phyloP scores from a whole-genome alignment of 177 flowering plant species.

The Telopea speciosissima region DNA sequence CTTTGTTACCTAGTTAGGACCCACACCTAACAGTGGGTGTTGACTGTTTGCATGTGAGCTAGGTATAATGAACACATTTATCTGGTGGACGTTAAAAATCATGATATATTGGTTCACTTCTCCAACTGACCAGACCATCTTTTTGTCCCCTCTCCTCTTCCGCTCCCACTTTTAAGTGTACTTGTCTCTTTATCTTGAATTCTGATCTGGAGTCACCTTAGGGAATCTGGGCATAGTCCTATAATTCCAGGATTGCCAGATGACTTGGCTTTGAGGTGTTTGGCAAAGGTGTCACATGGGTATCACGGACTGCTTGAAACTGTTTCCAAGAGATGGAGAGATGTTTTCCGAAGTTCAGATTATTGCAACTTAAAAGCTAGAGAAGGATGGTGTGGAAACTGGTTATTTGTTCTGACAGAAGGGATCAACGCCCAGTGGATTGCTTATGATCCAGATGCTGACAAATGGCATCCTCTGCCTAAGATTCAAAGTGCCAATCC shows the following conservation, averaged over 20 bases:
- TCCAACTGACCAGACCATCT: not conserved
- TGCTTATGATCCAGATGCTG: conserved; percentile 44
- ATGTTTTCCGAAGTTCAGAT: conserved; percentile 25
- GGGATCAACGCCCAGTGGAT: conserved; percentile 26
- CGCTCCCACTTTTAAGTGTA: too few species aligned
- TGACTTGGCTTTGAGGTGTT: conserved; percentile 37
- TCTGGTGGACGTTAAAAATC: not conserved
- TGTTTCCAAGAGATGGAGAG: conserved; percentile 37
- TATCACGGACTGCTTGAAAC: conserved; percentile 35
- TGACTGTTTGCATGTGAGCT: not conserved
- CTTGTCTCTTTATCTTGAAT: not conserved
- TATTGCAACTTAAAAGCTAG: conserved; percentile 31
- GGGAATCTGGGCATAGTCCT: conserved; percentile 16
- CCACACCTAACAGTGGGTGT: not conserved
- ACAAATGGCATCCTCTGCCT: conserved; percentile 45
- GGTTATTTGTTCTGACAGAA: conserved; percentile 41
- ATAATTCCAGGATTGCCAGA: conserved; percentile 45
- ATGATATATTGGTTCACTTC: not conserved
- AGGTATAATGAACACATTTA: not conserved
- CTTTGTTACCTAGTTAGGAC: not conserved
- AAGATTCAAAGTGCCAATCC: conserved; percentile 9
- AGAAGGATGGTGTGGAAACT: conserved; percentile 37
- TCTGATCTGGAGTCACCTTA: not conserved
- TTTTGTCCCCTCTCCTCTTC: too few species aligned
- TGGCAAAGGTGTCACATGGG: conserved; percentile 40